phyloP scores from a whole-genome alignment of 352 stramenopile species.

The Globisporangium megalacanthum region DNA sequence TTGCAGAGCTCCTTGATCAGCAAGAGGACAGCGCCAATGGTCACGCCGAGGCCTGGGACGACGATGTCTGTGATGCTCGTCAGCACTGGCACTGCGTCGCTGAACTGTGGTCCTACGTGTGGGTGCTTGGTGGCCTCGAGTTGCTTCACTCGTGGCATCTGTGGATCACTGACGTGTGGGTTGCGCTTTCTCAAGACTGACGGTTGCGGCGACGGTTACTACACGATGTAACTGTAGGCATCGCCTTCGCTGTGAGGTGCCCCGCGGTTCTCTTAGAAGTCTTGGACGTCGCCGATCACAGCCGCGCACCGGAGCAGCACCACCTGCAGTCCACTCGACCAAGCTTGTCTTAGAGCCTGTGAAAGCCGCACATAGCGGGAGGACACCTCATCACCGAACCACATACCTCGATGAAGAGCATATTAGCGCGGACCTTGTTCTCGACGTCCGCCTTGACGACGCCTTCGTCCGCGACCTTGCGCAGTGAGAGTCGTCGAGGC shows the following conservation, averaged over 20 bases:
- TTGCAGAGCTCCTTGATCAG: constrained; percentile 13
- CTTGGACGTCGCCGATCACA: constrained; percentile 12
- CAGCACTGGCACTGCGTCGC: background rate
- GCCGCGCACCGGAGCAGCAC: constrained; percentile 11
- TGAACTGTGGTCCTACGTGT: background rate
- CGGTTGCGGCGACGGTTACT: background rate
- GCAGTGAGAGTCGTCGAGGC: constrained; percentile 8
- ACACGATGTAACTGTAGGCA: background rate
- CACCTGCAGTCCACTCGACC: constrained; percentile 2
- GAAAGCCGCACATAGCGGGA: background rate
- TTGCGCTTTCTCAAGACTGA: too few species aligned
- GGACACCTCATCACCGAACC: background rate
- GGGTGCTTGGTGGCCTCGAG: background rate
- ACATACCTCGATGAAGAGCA: constrained; percentile 35
- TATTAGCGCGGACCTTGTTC: constrained; percentile 29
- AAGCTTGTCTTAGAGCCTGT: background rate
- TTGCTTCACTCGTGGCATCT: background rate
- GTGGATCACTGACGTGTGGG: too few species aligned
- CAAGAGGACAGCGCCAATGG: constrained; percentile 8
- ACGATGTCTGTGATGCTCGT: constrained; percentile 12
- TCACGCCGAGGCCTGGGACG: constrained; percentile 9
- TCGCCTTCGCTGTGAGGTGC: background rate
- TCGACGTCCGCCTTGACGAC: constrained; percentile 14
- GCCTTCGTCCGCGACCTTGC: background rate
- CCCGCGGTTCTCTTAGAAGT: background rate